Evolutionary conservation across 768 basidiomycete species (phyloP).

Genomic region (Lanmaoa rubissima): DNA sequence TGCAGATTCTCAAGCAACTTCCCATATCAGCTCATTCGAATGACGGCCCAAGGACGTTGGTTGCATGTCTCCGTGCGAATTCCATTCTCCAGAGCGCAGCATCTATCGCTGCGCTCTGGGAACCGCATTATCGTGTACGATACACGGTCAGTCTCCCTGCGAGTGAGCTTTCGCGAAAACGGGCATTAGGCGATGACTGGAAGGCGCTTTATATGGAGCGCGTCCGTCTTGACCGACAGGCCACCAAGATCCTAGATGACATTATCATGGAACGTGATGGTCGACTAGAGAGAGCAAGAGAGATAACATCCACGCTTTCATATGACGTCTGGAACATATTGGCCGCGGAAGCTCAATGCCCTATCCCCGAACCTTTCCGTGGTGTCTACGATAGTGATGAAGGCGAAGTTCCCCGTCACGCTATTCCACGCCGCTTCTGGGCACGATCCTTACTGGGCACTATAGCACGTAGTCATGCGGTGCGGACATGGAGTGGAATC

Average conservation of each 20-base stretch:
- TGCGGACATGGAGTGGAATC: constrained; percentile 37
- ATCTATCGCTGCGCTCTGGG: constrained; percentile 44
- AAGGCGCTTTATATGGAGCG: constrained; percentile 45
- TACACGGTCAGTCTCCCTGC: constrained; percentile 42
- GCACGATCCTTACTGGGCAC: constrained; percentile 42
- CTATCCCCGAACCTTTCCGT: constrained; percentile 34
- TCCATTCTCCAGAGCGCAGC: constrained; percentile 45
- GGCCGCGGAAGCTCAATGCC: constrained; percentile 37
- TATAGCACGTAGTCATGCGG: constrained; percentile 43
- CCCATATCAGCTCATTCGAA: constrained; percentile 25
- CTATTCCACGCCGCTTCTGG: constrained; percentile 50
- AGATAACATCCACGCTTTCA: constrained; percentile 38
- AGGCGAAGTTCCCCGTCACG: constrained; percentile 22
- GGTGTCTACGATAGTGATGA: constrained; percentile 13
- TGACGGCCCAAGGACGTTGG: constrained; percentile 34
- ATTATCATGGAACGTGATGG: constrained; percentile 39
- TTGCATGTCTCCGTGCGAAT: constrained; percentile 40
- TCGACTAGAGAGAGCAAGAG: constrained; percentile 39
- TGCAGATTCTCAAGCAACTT: constrained; percentile 36
- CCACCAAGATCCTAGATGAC: constrained; percentile 39
- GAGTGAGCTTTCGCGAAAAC: constrained; percentile 37
- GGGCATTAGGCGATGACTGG: constrained; percentile 40
- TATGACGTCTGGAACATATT: constrained; percentile 60
- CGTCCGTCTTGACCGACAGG: constrained; percentile 42
- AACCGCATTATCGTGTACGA: constrained; percentile 48